phyloP scores from a whole-genome alignment of 768 basidiomycete genomes.

The Russula lepida region DNA sequence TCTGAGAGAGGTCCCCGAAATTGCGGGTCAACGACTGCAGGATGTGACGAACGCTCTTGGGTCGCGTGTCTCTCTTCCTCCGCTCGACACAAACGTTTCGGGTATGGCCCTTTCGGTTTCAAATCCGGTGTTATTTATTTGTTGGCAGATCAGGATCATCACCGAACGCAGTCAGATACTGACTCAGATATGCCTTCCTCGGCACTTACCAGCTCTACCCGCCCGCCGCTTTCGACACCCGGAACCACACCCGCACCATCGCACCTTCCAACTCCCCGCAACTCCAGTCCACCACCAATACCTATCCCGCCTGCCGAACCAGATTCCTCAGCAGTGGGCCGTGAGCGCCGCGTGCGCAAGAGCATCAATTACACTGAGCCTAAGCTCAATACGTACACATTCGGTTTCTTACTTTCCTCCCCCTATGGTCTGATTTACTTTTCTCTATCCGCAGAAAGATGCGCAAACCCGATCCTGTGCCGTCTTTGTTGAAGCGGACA shows the following conservation, averaged over 20 bases:
- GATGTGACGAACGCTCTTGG: slow-evolving; percentile 56
- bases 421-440: neutral
- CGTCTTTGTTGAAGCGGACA: slow-evolving; percentile 24
- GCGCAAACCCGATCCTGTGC: slow-evolving; percentile 65
- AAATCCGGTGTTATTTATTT: slow-evolving; percentile 17
- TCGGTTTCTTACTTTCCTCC: neutral
- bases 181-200: slow-evolving; percentile 21
- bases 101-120: slow-evolving; percentile 26
- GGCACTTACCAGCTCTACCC: slow-evolving; percentile 28
- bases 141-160: slow-evolving; percentile 13
- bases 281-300: slow-evolving; percentile 29
- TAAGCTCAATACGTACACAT: slow-evolving; percentile 74
- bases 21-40: slow-evolving; percentile 41
- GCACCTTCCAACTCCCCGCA: slow-evolving; percentile 39
- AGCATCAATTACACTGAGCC: slow-evolving; percentile 85
- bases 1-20: slow-evolving; percentile 36
- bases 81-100: slow-evolving; percentile 30
- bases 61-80: slow-evolving; percentile 30
- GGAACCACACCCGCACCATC: slow-evolving; percentile 34
- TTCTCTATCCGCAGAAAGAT: slow-evolving; percentile 52
- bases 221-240: slow-evolving; percentile 37
- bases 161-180: slow-evolving; percentile 7
- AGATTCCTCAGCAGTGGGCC: slow-evolving; percentile 22
- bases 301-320: slow-evolving; percentile 25
- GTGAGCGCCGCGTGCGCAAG: slow-evolving; percentile 58